Evolutionary conservation across 2,329 filamentous ascomycete genomes (phyloP).

Genomic region (Ceratocystis eucalypticola): DNA sequence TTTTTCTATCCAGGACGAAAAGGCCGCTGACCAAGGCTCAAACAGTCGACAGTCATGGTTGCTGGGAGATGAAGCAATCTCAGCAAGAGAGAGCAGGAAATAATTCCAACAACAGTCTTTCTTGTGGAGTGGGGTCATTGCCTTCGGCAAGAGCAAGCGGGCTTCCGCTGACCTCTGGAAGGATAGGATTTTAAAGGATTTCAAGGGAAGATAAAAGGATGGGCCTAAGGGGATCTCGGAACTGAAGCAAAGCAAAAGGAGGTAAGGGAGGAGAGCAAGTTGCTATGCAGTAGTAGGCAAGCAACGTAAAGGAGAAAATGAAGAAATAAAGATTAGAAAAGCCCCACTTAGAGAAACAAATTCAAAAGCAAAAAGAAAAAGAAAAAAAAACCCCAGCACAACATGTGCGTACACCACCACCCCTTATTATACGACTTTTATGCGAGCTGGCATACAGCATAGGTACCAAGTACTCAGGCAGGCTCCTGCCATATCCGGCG

Average conservation of each 20-base stretch:
- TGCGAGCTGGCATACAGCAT: background rate
- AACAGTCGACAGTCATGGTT: background rate
- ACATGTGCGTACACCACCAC: background rate
- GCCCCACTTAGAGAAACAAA: background rate
- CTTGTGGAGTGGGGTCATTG: background rate
- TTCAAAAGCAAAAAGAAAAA: background rate
- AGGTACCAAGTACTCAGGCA: background rate
- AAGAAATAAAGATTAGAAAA: background rate
- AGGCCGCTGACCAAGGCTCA: background rate
- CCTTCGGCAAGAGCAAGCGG: constrained; percentile 5
- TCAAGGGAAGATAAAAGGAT: constrained; percentile 5
- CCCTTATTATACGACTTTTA: too few species aligned
- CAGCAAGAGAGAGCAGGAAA: background rate
- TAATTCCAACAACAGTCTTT: background rate
- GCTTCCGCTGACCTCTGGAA: background rate
- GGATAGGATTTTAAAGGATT: background rate
- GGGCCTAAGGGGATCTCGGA: constrained; percentile 2
- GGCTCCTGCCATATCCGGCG: background rate
- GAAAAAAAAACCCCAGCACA: background rate
- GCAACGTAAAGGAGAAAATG: background rate
- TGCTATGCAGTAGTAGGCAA: background rate
- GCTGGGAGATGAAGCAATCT: constrained; percentile 5
- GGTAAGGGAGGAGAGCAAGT: background rate
- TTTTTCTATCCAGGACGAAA: background rate
- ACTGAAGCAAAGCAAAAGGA: background rate